Conservation (phyloP, 2,329 filamentous ascomycete genomes). For the Colletotrichum sp. region DNA sequence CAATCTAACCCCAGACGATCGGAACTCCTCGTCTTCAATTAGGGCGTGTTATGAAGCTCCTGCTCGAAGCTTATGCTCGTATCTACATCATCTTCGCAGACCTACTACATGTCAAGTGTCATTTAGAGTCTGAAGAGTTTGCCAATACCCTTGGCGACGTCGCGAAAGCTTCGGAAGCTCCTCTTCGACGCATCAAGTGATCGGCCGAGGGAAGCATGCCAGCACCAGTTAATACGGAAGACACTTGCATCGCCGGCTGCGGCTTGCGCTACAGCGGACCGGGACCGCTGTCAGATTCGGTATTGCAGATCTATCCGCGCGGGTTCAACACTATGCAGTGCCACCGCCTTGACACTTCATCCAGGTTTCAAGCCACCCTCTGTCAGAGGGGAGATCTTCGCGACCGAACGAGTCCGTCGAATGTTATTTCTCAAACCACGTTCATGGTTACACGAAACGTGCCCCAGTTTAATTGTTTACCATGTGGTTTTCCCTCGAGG, state of each 20-base stretch:
- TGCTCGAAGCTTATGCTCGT: background rate
- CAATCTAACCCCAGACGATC: background rate
- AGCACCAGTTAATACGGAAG: background rate
- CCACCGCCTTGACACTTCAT: constrained; percentile 16
- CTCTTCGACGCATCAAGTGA: background rate
- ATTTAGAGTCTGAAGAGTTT: background rate
- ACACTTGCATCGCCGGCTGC: background rate
- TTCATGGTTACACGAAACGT: background rate
- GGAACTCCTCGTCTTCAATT: background rate
- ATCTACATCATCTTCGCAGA: background rate
- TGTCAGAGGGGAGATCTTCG: background rate
- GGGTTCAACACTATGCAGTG: constrained; percentile 1
- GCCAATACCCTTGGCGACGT: constrained; percentile 6
- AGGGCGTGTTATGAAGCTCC: background rate
- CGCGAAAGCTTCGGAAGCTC: background rate
- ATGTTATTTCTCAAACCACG: background rate
- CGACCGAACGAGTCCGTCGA: background rate
- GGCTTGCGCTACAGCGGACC: background rate
- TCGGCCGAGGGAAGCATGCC: background rate
- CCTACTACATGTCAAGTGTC: background rate
- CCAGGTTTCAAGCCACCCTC: constrained; percentile 1
- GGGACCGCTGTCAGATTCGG: constrained; percentile 1
- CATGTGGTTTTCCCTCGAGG: background rate
- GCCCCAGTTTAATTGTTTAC: background rate
- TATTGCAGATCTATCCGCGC: constrained; percentile 14